These are phyloP conservation scores for Byssoonygena ceratinophila DNA, from an alignment of 2,329 filamentous ascomycete species.

Conservation along the genomic window DNA sequence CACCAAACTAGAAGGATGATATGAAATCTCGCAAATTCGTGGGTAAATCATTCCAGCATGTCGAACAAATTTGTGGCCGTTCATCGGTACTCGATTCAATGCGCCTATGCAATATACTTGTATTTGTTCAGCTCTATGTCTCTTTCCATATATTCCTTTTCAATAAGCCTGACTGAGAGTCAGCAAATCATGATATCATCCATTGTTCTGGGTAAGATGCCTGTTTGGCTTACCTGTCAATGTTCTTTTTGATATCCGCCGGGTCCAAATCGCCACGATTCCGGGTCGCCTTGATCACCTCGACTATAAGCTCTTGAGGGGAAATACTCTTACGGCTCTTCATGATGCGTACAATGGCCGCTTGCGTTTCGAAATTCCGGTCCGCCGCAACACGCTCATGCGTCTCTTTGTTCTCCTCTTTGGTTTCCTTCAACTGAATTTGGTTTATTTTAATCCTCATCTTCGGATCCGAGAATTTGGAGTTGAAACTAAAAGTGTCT, in stretches of 20 bases:
- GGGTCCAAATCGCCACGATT: constrained; percentile 76
- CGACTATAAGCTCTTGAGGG: constrained; percentile 76
- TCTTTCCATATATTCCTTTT: constrained; percentile 86
- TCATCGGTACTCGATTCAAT: background rate
- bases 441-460: constrained; percentile 97
- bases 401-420: constrained; percentile 86
- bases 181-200: background rate
- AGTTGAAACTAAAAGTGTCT: constrained; percentile 79
- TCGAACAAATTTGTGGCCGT: background rate
- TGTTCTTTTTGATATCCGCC: constrained; percentile 87
- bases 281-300: constrained; percentile 85
- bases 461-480: constrained; percentile 65
- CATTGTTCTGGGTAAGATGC: background rate
- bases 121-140: constrained; percentile 55
- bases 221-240: constrained; percentile 62
- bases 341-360: constrained; percentile 93
- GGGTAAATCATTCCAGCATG: background rate
- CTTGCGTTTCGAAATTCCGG: constrained; percentile 90
- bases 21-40: background rate
- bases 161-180: constrained; percentile 56
- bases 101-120: constrained; percentile 53
- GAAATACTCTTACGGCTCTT: constrained; percentile 82
- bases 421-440: constrained; percentile 92
- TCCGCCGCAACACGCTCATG: constrained; percentile 83
- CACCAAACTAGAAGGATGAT: background rate